Base-by-base conservation (phyloP, 2,329 filamentous ascomycete species). In the Diaporthe velutina region DNA sequence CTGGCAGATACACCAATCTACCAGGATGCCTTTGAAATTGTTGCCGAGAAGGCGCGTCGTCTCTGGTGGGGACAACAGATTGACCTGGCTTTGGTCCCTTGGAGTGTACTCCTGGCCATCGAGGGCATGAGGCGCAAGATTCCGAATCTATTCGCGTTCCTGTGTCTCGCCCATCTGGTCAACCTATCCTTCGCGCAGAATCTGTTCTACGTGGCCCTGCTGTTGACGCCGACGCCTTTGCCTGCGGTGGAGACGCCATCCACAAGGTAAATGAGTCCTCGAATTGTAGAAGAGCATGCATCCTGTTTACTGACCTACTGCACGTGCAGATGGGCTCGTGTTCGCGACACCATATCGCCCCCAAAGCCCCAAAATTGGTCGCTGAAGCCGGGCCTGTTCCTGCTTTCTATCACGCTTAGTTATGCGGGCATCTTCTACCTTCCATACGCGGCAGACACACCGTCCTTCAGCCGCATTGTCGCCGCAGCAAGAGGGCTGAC, bases 41-140 rank as follows among this genome's bases (percentile, higher is more conserved):
- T 91, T 6, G 84, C 88, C 9, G 88, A 89, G 78, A 88, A 86
- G 67, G 84, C 87, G 4, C 86, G 88, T 66, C 87, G 90, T 22
- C 88, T 91, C 79, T 90, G 90, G 87, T 93, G 91, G 88, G 90
- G 88, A 9, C 89, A 90, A 76, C 91, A 93, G 82, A 84, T 90
- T 57, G 89, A 91, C 74, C 83, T 90, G 17, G 88, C 86, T 38
- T 84, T 87, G 17, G 83, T 89, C 40, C 86, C 89, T 1, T 91
- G 88, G 85, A 89, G 87, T 71, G 82, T 90, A 58, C 88, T 92
- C 75, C 83, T 93, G 40, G 88, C 90, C 2, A 84, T 91, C 52
- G 89, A 92, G 81, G 91, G 91, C 78, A 86, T 87, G 58, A 85
- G 90, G 77, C 88, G 90, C 72, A 87, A 87, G 25, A 88, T 93